Conservation (phyloP, 257 asterid genomes). For the Verbascum thapsus region DNA sequence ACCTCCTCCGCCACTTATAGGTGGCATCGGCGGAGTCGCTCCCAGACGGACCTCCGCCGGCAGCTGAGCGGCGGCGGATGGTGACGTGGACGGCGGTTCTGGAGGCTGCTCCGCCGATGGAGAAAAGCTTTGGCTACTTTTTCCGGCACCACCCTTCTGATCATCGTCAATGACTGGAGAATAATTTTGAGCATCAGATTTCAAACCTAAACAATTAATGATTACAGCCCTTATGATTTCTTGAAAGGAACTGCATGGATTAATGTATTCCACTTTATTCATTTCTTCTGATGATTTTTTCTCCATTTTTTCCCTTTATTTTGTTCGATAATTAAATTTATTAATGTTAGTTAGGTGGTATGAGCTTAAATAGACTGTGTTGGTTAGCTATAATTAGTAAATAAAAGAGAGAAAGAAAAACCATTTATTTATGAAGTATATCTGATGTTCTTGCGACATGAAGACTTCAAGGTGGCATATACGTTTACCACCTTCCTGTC, state of each 20-base stretch:
- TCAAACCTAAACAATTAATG: conserved; percentile 26
- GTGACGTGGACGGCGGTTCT: neutral
- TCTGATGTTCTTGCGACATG: neutral
- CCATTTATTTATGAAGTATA: neutral
- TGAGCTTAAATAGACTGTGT: conserved; percentile 1
- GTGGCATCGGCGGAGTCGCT: conserved; percentile 33
- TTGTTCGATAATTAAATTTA: neutral
- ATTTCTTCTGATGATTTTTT: no score
- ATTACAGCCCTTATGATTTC: conserved; percentile 15
- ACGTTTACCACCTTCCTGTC: no score
- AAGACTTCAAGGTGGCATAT: no score
- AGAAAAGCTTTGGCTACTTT: neutral
- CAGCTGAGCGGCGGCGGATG: neutral
- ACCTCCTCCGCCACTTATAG: conserved; percentile 26
- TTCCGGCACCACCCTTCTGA: no score
- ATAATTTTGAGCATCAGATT: neutral
- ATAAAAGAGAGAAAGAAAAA: neutral
- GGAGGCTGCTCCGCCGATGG: neutral
- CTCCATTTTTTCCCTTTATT: neutral
- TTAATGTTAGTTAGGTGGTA: conserved; percentile 5
- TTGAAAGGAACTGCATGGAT: conserved; percentile 30
- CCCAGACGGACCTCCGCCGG: conserved; percentile 7
- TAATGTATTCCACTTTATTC: no score
- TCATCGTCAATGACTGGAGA: no score
- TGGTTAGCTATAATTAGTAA: neutral